Evolutionary conservation across 768 basidiomycete species (phyloP).

Genomic region (Calocera cornea): DNA sequence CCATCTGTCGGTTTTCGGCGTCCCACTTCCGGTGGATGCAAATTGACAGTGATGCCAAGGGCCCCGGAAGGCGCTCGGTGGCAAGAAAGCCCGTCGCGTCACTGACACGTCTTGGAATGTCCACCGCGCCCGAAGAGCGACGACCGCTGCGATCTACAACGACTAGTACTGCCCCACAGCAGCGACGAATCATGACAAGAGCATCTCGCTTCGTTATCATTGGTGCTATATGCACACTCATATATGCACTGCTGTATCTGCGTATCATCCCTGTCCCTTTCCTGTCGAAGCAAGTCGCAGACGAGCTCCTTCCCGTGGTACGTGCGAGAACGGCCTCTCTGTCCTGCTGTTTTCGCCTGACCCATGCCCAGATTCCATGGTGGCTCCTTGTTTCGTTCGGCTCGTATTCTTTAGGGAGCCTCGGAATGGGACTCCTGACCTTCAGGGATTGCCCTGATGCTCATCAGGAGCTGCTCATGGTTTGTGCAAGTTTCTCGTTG

Average conservation of each 20-base stretch:
- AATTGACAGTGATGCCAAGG: too few relatives aligned
- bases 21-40: too few relatives aligned
- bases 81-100: too few relatives aligned
- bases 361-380: conserved; percentile 51
- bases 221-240: conserved; percentile 29
- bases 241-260: conserved; percentile 48
- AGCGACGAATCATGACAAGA: conserved; percentile 39
- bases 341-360: not conserved
- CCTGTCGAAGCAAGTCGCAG: conserved; percentile 32
- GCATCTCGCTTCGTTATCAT: conserved; percentile 40
- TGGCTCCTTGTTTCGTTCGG: conserved; percentile 71
- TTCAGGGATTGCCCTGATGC: conserved; percentile 72
- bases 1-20: too few relatives aligned
- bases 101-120: too few relatives aligned
- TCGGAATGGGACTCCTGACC: conserved; percentile 60
- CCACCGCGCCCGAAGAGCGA: not conserved
- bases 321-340: conserved; percentile 30
- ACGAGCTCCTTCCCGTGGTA: conserved; percentile 46
- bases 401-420: conserved; percentile 61
- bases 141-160: not conserved
- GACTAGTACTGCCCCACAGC: not conserved
- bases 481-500: conserved; percentile 24
- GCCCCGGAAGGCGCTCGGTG: too few relatives aligned
- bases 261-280: conserved; percentile 43
- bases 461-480: conserved; percentile 51